Base-by-base conservation (phyloP, 1,284 basidiomycete species). In the Ceratobasidium sp. region DNA sequence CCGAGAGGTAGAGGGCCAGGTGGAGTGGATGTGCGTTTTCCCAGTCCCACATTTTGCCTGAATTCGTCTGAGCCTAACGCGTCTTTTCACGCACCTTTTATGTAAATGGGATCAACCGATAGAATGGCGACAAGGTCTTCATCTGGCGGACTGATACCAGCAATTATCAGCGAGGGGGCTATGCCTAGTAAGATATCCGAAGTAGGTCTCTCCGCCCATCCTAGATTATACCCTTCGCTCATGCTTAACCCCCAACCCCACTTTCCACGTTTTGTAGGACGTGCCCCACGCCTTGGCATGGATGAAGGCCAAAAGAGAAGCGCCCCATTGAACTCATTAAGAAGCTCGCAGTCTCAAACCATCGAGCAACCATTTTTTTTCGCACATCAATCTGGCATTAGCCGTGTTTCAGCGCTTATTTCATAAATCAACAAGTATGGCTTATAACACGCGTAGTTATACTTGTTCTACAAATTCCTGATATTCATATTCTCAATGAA, bases 81-180 rank as follows among this genome's bases (percentile, higher is more conserved):
- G 6, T 6, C 50, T 53, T 54, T 29, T 31, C 19, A 44, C 44
- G n/a, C 44, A 44, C 51, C 11, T 47, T 11, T 15, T 24, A 24
- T 33, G 5, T 36, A 11, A 14, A 31, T 19, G 31, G 14, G 33
- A n/a, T 27, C n/a, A 8, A 11, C 29, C 44, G 27, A 27, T 33
- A 72, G 69, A 0, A 72, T 72, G 69, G 69, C 69, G 4, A 72
- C 69, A 22, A 27, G 29, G 44, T 72, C 69, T 22, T 47, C 41
- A 27, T 44, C 69, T 29, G 69, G 69, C 8, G 69, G 69, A 1
- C 45, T 60, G 17, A 62, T 72, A 5, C 69, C 69, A 7, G 1
- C 22, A n/a, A 51, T 72, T 31, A 45, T 72, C 4, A 72, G 56
- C 31, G 57, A 72, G 17, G 48, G 47, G 33, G 22, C 41, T n/a